Evolutionary conservation across 805 yeast genomes (phyloP), one percentile per base, ranked within the genome.

Genomic region (Suhomyces sp.): DNA sequence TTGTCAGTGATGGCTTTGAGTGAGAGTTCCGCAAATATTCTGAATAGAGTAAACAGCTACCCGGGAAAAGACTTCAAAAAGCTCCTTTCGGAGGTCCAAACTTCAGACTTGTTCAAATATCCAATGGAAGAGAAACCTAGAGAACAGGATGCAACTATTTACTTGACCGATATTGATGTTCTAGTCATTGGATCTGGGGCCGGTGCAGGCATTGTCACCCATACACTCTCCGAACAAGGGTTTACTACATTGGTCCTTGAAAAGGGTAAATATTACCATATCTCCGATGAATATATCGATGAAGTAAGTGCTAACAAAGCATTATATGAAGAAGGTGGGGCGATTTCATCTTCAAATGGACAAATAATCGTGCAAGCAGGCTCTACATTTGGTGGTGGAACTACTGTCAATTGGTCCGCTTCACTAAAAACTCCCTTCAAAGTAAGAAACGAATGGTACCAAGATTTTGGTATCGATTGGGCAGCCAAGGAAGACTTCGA

Each of bases 391-490:
- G 85, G 85, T 9, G 85, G 84, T 13, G 85, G 84, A 7, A 69
- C 81, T 6, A 79, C 84, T 10, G 76, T 81, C 41, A 81, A 81
- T 64, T 81, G 85, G 85, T 73, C 79, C 15, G 84, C 84, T 17
- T 69, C 77, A 51, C 56, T 81, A 47, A 71, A 68, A 43, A 77
- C 84, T 0, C 80, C 81, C 1, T 76, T 74, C 61, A 69, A 69
- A 48, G 78, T 80, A 3, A 72, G 85, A 45, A 63, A 70, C 29
- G 82, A 80, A 57, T 81, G 83, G 82, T 77, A 72, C 33, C 71
- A 68, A 45, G 65, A 73, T 29, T 67, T 62, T 48, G 80, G 79
- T 0, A 69, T 74, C 6, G 78, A 77, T 6, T 78, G 77, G 69
- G 81, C 71, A 13, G 77, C 75, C 5, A 60, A 62, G 8, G 73